Conservation (phyloP, 2,329 filamentous ascomycete species). For the Botrytis tulipae region DNA sequence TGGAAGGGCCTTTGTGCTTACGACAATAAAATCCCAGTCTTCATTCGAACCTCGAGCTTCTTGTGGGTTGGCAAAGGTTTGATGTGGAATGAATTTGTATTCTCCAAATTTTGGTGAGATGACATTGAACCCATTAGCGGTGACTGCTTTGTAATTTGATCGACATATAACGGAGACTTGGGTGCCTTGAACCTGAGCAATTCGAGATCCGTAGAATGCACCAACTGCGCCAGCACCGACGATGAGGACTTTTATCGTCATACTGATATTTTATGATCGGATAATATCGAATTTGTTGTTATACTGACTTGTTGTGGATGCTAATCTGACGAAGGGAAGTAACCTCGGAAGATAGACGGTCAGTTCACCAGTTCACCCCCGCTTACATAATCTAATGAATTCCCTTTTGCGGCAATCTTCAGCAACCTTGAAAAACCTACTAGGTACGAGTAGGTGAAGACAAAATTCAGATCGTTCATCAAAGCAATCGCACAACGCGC, state of each 20-base stretch:
- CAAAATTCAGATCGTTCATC: background rate
- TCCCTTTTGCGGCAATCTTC: background rate
- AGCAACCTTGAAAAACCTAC: no score
- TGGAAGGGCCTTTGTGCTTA: constrained; percentile 38
- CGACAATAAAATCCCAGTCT: constrained; percentile 44
- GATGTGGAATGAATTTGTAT: constrained; percentile 61
- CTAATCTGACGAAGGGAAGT: background rate
- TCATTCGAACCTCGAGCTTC: constrained; percentile 38
- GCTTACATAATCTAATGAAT: background rate
- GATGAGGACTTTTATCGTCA: constrained; percentile 55
- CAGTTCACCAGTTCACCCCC: background rate
- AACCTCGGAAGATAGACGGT: background rate
- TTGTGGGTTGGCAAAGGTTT: constrained; percentile 60
- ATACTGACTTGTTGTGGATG: background rate
- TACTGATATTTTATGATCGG: constrained; percentile 10
- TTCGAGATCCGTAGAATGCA: constrained; percentile 68
- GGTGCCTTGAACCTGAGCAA: constrained; percentile 55
- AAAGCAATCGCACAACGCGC: background rate
- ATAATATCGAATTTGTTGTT: background rate
- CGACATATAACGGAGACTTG: constrained; percentile 69
- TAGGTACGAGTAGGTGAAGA: no score
- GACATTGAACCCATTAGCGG: constrained; percentile 59
- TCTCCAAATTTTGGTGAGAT: constrained; percentile 65
- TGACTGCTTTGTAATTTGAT: constrained; percentile 68
- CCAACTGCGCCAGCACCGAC: constrained; percentile 67